Percentiles rank a stretch among this genome's conserved stretches.
phyloP scores from a whole-genome alignment of 2,329 filamentous ascomycete species.

The Exserohilum rostratum region DNA sequence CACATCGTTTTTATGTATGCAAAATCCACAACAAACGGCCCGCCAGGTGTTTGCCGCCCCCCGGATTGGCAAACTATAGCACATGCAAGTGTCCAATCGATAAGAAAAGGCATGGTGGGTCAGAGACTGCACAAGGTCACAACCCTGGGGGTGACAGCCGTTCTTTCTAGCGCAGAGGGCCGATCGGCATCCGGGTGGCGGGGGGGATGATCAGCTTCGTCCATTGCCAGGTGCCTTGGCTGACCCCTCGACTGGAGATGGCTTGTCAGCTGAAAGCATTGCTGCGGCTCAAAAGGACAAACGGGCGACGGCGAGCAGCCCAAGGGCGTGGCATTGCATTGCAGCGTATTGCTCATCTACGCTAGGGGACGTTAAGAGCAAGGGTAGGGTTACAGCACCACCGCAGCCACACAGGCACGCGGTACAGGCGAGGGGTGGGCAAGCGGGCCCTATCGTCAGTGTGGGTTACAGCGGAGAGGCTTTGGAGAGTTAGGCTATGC shows the following conservation, averaged over 20 bases:
- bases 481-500: conserved; percentile 23
- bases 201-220: conserved; percentile 11
- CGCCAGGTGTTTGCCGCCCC: conserved; percentile 15
- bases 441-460: not conserved
- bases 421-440: conserved; percentile 5
- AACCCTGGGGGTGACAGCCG: conserved; percentile 41
- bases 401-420: conserved; percentile 25
- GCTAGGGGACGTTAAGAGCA: conserved; percentile 6
- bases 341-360: conserved; percentile 2
- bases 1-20: no score
- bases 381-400: conserved; percentile 37
- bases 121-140: conserved; percentile 36
- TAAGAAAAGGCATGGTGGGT: conserved; percentile 14
- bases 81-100: conserved; percentile 13
- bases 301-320: not conserved
- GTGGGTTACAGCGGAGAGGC: conserved; percentile 22
- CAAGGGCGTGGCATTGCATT: conserved; percentile 17
- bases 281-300: conserved; percentile 5
- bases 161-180: conserved; percentile 37
- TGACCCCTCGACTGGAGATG: conserved; percentile 15
- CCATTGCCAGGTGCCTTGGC: conserved; percentile 3
- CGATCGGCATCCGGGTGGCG: conserved; percentile 29
- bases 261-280: conserved; percentile 12
- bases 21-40: not conserved
- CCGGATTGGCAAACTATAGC: conserved; percentile 10